Evolutionary conservation across 768 basidiomycete species (phyloP), one percentile per base, ranked within the genome.

Genomic region (Calocybe gangraenosa): DNA sequence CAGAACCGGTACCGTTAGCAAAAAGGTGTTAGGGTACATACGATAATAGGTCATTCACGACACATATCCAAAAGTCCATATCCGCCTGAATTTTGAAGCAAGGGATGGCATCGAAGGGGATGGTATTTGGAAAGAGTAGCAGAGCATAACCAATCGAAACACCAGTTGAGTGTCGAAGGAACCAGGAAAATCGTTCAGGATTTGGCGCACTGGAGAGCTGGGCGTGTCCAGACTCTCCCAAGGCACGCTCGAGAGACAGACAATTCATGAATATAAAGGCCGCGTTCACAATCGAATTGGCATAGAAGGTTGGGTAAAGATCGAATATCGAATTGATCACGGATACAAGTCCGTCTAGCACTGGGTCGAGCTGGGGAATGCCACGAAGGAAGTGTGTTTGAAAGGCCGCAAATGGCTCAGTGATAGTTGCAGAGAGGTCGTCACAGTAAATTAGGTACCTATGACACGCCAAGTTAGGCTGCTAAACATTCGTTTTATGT

Each of bases 51-150:
- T 58, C 54, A 33, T 57, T 57, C 6, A 34, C 30, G 14, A 38
- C 30, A 2, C 37, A 39, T 1, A 51, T 41, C 46, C 47, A 54
- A n/a, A 44, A 49, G 11, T 45, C 43, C 41, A 58, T 58, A n/a
- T 53, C 52, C 3, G 48, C 45, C 9, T 53, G 17, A 0, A 43
- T 49, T 14, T 46, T 52, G 19, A 40, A 34, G 37, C 47, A 48
- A 17, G 19, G 4, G 3, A 25, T 28, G 7, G 35, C 38, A 3
- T 48, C 30, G 1, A 45, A 20, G 5, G 38, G 39, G 2, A 28
- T 37, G 8, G 46, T 13, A 19, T 40, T 44, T 3, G 53, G 46
- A 21, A 58, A 55, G 11, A 46, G 7, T 18, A 55, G 36, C 14
- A 44, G 40, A 2, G 50, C 40, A 18, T 18, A 44, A 0, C 42